Conservation (phyloP, 345 rosid genomes). For the Eucalyptus melliodora region DNA sequence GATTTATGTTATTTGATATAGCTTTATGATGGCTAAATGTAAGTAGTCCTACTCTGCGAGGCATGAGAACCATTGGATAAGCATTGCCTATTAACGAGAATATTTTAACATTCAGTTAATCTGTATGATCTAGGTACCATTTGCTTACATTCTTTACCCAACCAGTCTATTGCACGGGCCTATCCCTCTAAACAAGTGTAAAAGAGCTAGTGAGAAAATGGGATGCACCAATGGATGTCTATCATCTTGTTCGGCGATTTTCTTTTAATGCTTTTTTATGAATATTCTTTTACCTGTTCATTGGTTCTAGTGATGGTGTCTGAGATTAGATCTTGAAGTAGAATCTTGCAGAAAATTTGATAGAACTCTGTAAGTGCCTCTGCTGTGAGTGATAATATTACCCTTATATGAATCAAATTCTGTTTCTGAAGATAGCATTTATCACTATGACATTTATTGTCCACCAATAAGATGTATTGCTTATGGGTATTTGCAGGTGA, state of each 20-base stretch:
- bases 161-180: background rate
- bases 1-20: background rate
- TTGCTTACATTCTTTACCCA: background rate
- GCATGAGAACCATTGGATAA: background rate
- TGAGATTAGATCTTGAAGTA: background rate
- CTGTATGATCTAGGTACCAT: background rate
- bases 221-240: background rate
- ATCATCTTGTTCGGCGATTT: background rate
- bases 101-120: background rate
- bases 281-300: background rate
- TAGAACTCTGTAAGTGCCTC: background rate
- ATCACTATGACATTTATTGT: background rate
- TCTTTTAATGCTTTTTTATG: background rate
- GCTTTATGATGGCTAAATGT: background rate
- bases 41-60: background rate
- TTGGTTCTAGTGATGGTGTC: background rate
- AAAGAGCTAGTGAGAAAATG: background rate
- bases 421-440: background rate
- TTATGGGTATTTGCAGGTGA: slow-evolving; percentile 45
- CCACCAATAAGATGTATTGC: background rate
- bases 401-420: background rate
- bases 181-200: background rate
- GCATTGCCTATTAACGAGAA: background rate
- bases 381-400: background rate
- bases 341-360: background rate